Conservation (phyloP, 345 rosid genomes). For the Brassica napus region DNA sequence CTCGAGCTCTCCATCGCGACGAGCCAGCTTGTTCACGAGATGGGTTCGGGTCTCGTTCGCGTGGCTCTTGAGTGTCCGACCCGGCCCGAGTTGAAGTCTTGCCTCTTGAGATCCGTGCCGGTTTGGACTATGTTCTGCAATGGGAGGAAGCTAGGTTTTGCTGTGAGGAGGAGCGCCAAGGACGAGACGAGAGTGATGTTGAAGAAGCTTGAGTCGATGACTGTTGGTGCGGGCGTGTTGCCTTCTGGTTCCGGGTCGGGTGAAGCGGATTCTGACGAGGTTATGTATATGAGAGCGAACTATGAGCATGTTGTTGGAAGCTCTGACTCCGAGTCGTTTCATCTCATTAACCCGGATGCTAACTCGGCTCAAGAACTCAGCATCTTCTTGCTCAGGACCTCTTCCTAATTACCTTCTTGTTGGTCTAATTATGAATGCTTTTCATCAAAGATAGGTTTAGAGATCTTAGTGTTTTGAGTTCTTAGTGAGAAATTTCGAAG, state of each 20-base stretch:
- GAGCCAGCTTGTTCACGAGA: conserved; percentile 64
- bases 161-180: conserved; percentile 52
- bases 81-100: conserved; percentile 50
- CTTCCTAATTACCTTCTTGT: conserved; percentile 6
- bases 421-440: conserved; percentile 34
- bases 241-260: conserved; percentile 45
- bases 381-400: conserved; percentile 68
- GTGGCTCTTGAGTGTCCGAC: conserved; percentile 69
- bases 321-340: conserved; percentile 83
- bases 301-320: conserved; percentile 77
- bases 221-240: conserved; percentile 80
- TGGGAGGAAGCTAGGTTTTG: conserved; percentile 64
- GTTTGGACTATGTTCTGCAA: conserved; percentile 73
- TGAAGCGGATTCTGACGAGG: conserved; percentile 54
- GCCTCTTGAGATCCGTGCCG: conserved; percentile 66
- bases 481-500: background rate
- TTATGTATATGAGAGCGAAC: conserved; percentile 84
- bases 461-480: conserved; percentile 3
- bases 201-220: conserved; percentile 70
- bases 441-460: conserved; percentile 24
- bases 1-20: conserved; percentile 77
- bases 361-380: conserved; percentile 80
- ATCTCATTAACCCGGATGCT: conserved; percentile 70
- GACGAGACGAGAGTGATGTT: conserved; percentile 55
- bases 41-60: conserved; percentile 70